phyloP scores from a whole-genome alignment of 805 yeast genomes.

The Kregervanrija delftensis region DNA sequence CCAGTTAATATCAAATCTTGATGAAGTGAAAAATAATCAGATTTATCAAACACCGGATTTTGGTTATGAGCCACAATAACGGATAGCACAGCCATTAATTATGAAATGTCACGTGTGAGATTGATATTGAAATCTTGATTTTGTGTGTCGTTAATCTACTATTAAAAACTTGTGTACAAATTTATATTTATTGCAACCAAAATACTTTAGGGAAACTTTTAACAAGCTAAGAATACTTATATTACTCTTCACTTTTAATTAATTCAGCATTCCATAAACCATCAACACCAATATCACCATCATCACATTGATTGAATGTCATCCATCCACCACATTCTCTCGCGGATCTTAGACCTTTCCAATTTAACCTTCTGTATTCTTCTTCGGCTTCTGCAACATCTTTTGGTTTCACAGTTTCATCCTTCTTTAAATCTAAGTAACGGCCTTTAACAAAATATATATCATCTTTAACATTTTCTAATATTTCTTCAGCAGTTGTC shows the following conservation, averaged over 20 bases:
- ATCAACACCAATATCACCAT: conserved; percentile 1
- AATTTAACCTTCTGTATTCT: conserved; percentile 13
- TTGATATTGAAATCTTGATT: no score
- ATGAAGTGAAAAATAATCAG: no score
- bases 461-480: conserved; percentile 24
- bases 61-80: no score
- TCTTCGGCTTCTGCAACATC: conserved; percentile 8
- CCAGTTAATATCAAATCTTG: not conserved
- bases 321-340: conserved; percentile 15
- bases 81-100: no score
- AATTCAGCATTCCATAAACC: not conserved
- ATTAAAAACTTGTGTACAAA: no score
- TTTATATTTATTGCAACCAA: no score
- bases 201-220: no score
- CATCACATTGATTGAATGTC: conserved; percentile 6
- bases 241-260: not conserved
- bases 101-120: no score
- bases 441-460: conserved; percentile 22
- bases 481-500: conserved; percentile 9
- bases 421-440: conserved; percentile 7
- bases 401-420: not conserved
- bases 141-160: no score
- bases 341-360: conserved; percentile 21
- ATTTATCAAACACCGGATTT: no score
- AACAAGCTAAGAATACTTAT: not conserved